phyloP scores from a whole-genome alignment of 164 flowering plant genomes.

The Hamamelis virginiana region DNA sequence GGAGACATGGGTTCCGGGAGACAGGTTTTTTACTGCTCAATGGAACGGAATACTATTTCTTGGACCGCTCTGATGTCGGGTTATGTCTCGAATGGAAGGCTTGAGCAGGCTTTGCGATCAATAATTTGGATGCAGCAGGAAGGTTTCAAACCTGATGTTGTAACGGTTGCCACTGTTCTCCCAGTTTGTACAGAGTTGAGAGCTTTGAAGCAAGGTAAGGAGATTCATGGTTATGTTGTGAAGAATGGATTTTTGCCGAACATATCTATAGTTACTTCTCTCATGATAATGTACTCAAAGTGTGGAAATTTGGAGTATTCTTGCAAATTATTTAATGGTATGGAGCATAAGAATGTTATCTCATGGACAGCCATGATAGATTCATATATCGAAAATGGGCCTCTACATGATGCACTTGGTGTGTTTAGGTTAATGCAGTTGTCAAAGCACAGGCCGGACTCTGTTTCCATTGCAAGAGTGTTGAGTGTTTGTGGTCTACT shows the following conservation, averaged over 20 bases:
- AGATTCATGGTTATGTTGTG: slow-evolving; percentile 67
- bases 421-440: slow-evolving; percentile 71
- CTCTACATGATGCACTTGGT: slow-evolving; percentile 43
- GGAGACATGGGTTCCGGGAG: slow-evolving; percentile 69
- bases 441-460: slow-evolving; percentile 76
- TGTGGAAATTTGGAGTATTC: slow-evolving; percentile 51
- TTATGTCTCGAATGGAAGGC: slow-evolving; percentile 68
- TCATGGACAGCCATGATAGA: slow-evolving; percentile 93
- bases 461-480: slow-evolving; percentile 61
- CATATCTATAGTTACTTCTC: slow-evolving; percentile 65
- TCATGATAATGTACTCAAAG: slow-evolving; percentile 83
- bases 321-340: slow-evolving; percentile 47
- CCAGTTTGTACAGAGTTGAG: slow-evolving; percentile 73
- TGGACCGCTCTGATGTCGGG: slow-evolving; percentile 95
- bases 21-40: slow-evolving; percentile 55
- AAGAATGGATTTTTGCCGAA: slow-evolving; percentile 66
- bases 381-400: slow-evolving; percentile 46
- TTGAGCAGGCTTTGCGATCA: slow-evolving; percentile 77
- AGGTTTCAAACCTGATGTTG: slow-evolving; percentile 86
- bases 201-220: slow-evolving; percentile 71
- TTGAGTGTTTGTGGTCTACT: slow-evolving; percentile 50
- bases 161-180: slow-evolving; percentile 74
- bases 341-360: slow-evolving; percentile 66
- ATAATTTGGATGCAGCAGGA: slow-evolving; percentile 93
- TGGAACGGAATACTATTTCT: slow-evolving; percentile 63